Conservation (phyloP, 2,329 filamentous ascomycete genomes). For the Raffaelea albimanens region DNA sequence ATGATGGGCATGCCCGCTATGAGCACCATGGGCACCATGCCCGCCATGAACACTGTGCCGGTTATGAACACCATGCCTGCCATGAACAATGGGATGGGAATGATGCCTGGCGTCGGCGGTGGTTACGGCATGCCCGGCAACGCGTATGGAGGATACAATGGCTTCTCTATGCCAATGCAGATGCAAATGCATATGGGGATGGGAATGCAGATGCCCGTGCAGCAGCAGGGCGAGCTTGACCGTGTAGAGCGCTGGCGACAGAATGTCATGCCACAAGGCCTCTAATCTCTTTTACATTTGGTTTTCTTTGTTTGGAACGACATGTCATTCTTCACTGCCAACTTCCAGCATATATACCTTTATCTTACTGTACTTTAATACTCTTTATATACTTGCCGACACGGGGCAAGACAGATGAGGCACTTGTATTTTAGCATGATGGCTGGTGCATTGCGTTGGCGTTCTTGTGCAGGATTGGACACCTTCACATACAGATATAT, state of each 20-base stretch:
- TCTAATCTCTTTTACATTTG: background rate
- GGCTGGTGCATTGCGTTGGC: background rate
- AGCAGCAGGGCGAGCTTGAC: slow-evolving; percentile 18
- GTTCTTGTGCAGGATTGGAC: background rate
- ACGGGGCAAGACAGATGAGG: background rate
- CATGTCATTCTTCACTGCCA: background rate
- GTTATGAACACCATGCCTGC: background rate
- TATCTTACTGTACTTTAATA: no score
- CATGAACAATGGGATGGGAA: background rate
- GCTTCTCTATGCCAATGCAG: slow-evolving; percentile 9
- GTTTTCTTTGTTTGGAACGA: background rate
- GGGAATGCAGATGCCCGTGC: slow-evolving; percentile 12
- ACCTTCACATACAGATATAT: no score
- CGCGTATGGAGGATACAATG: slow-evolving; percentile 5
- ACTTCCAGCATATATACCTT: no score
- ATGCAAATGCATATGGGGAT: slow-evolving; percentile 11
- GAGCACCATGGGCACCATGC: slow-evolving; percentile 1
- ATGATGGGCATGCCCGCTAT: background rate
- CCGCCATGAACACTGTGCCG: background rate
- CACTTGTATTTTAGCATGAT: background rate
- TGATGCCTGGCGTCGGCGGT: background rate
- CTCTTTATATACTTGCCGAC: no score
- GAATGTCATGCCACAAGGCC: slow-evolving; percentile 17
- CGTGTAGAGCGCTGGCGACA: slow-evolving; percentile 26
- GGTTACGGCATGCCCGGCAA: no score